Evolutionary conservation across 768 basidiomycete genomes (phyloP).

Genomic region (Pleurotus eryngii): DNA sequence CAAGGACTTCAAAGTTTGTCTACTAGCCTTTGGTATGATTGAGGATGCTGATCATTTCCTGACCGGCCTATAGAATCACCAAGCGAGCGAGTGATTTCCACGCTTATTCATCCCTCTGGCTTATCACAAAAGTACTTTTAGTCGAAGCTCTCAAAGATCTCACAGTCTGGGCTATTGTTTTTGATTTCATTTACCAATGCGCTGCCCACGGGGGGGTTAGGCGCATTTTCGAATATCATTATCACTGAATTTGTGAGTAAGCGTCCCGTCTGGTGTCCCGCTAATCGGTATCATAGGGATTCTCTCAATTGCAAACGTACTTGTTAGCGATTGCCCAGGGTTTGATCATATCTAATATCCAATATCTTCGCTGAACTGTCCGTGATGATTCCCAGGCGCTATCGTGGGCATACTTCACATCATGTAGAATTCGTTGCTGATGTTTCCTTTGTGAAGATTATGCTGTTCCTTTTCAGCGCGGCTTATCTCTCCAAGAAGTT

Average conservation of each 20-base stretch:
- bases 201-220: conserved; percentile 44
- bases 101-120: neutral
- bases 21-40: too few relatives aligned
- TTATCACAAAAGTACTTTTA: conserved; percentile 8
- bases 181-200: conserved; percentile 47
- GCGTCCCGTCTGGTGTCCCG: neutral
- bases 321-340: conserved; percentile 48
- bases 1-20: conserved; percentile 40
- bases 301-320: conserved; percentile 45
- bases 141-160: conserved; percentile 44
- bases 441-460: conserved; percentile 21
- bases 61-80: conserved; percentile 1
- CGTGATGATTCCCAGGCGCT: too few relatives aligned
- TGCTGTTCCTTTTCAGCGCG: conserved; percentile 40
- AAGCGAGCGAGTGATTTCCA: conserved; percentile 23
- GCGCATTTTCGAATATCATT: conserved; percentile 53
- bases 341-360: neutral
- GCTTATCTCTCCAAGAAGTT: conserved; percentile 38
- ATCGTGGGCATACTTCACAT: too few relatives aligned
- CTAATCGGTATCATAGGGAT: conserved; percentile 29
- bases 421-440: too few relatives aligned
- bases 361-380: too few relatives aligned
- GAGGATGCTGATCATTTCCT: too few relatives aligned
- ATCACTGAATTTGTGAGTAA: conserved; percentile 38
- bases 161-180: conserved; percentile 41